Percentiles rank a stretch among this genome's conserved stretches.
Conservation (phyloP, 1,139 yeast genomes). For the Hyphopichia fennica region DNA sequence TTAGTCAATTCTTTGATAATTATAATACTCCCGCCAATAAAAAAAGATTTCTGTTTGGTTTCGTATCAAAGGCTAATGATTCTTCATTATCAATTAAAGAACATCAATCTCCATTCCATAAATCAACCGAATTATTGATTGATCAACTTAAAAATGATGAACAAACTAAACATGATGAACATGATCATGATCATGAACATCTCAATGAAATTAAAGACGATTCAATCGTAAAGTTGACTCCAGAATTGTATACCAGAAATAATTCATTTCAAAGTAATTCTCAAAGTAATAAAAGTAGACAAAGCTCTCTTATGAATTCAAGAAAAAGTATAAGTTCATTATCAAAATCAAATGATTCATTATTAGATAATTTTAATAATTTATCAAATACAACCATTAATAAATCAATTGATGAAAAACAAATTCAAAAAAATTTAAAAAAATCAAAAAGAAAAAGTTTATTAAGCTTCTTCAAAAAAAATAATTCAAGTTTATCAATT, state of each 20-base stretch:
- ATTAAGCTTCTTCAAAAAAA: constrained; percentile 1
- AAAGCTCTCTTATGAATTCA: background rate
- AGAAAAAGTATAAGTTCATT: background rate
- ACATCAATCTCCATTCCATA: background rate
- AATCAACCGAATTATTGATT: constrained; percentile 2
- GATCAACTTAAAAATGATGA: background rate
- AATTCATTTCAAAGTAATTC: constrained; percentile 1
- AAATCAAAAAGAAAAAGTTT: constrained; percentile 4
- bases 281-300: background rate
- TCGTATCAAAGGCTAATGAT: background rate
- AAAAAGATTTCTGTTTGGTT: constrained; percentile 1
- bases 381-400: background rate
- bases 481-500: background rate
- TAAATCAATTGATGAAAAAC: background rate
- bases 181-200: background rate
- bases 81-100: background rate
- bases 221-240: background rate
- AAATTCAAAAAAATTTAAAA: background rate
- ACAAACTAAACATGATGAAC: too few species aligned
- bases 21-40: constrained; percentile 8
- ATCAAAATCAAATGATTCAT: background rate
- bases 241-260: background rate
- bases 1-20: constrained; percentile 8
- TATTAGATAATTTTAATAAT: background rate
- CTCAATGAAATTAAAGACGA: too few species aligned